Percentiles rank a stretch among this genome's conserved stretches.
Evolutionary conservation across 768 basidiomycete genomes (phyloP).

Genomic region (Stropharia rugosoannulata): DNA sequence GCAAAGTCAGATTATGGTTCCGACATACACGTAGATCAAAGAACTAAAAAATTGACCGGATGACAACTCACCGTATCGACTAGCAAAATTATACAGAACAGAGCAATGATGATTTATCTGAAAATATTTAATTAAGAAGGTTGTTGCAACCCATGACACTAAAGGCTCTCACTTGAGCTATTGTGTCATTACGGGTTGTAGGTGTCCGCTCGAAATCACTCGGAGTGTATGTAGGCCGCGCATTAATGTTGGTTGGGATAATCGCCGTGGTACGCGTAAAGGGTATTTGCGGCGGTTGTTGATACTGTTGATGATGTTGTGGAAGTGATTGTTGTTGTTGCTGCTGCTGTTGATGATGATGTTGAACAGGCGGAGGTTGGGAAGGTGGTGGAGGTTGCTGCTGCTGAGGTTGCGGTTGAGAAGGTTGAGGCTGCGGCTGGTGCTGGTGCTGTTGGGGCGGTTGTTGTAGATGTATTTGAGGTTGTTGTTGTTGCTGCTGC

Average conservation of each 20-base stretch:
- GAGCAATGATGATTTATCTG: slow-evolving; percentile 65
- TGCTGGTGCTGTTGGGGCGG: slow-evolving; percentile 15
- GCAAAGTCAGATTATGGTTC: neutral
- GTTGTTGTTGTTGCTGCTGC: slow-evolving; percentile 19
- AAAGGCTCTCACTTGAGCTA: slow-evolving; percentile 39
- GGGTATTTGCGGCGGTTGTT: slow-evolving; percentile 24
- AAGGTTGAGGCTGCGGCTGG: slow-evolving; percentile 2
- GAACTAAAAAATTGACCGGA: slow-evolving; percentile 9
- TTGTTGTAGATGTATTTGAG: slow-evolving; percentile 6
- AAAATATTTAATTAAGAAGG: slow-evolving; percentile 8
- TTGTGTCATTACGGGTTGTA: slow-evolving; percentile 34
- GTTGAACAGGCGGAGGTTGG: neutral
- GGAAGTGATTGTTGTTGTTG: slow-evolving; percentile 2
- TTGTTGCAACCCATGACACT: neutral
- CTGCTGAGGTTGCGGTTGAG: slow-evolving; percentile 22
- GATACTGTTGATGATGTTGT: slow-evolving; percentile 20
- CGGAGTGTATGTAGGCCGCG: slow-evolving; percentile 32
- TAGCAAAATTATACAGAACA: slow-evolving; percentile 62
- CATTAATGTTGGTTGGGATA: slow-evolving; percentile 41
- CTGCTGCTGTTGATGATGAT: neutral
- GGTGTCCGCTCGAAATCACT: slow-evolving; percentile 35
- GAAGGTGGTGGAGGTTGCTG: slow-evolving; percentile 18
- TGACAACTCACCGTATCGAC: slow-evolving; percentile 54
- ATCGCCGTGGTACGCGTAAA: slow-evolving; percentile 38
- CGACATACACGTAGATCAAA: slow-evolving; percentile 1